Conservation (phyloP, 257 asterid genomes). For the Marsdenia floribunda region DNA sequence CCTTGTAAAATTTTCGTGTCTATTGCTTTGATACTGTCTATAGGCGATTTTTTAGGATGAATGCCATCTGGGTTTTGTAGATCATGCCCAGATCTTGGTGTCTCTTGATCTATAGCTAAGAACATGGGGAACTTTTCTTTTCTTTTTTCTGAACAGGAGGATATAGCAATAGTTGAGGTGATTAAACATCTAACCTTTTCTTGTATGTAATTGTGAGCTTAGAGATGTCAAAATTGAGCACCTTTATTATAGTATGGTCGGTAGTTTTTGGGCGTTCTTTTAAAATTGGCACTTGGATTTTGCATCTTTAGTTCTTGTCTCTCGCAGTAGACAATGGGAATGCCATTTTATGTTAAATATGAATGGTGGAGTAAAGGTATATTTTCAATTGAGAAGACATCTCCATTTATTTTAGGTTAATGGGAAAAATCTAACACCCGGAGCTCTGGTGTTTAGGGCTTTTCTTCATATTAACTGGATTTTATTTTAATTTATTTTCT, state of each 20-base stretch:
- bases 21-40: slow-evolving; percentile 27
- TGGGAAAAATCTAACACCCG: neutral
- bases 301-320: neutral
- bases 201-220: slow-evolving; percentile 18
- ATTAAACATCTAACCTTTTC: slow-evolving; percentile 27
- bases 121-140: slow-evolving; percentile 9
- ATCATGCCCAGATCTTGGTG: slow-evolving; percentile 62
- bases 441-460: slow-evolving; percentile 13
- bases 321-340: slow-evolving; percentile 2
- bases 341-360: neutral
- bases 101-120: slow-evolving; percentile 34
- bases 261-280: neutral
- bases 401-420: neutral
- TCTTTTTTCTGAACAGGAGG: slow-evolving; percentile 15
- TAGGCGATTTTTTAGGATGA: slow-evolving; percentile 33
- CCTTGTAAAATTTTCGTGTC: slow-evolving; percentile 16
- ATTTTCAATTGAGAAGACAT: neutral
- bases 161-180: slow-evolving; percentile 31
- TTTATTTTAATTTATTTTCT: slow-evolving; percentile 10
- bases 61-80: slow-evolving; percentile 50
- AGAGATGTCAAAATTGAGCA: slow-evolving; percentile 15
- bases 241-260: neutral
- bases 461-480: slow-evolving; percentile 13
- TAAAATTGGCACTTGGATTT: neutral
- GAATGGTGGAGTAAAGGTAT: neutral